These are phyloP conservation scores for Plenodomus tracheiphilus DNA, from an alignment of 2,329 filamentous ascomycete genomes.

Conservation along the genomic window DNA sequence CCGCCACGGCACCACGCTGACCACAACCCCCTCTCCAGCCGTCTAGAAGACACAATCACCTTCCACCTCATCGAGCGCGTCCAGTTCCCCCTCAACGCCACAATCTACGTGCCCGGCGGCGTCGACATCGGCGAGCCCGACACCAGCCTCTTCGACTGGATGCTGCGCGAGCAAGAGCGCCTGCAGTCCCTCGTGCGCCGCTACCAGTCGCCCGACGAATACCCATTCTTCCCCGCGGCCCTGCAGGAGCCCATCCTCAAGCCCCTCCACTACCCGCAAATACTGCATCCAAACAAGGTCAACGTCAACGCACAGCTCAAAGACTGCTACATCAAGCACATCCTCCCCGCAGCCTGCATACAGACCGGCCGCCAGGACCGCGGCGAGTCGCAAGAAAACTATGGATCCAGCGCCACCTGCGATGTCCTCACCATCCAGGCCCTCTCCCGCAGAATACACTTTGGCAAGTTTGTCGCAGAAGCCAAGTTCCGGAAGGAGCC, in stretches of 20 bases:
- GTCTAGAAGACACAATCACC: constrained; percentile 95
- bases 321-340: constrained; percentile 76
- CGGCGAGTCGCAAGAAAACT: constrained; percentile 89
- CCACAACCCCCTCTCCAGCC: constrained; percentile 61
- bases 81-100: constrained; percentile 92
- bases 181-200: constrained; percentile 91
- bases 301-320: constrained; percentile 90
- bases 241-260: constrained; percentile 82
- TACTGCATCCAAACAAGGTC: constrained; percentile 86
- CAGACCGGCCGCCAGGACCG: constrained; percentile 76
- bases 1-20: not conserved
- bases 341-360: constrained; percentile 83
- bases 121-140: constrained; percentile 72
- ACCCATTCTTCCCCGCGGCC: constrained; percentile 89
- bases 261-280: constrained; percentile 82
- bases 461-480: constrained; percentile 98
- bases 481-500: constrained; percentile 86
- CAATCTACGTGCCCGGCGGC: constrained; percentile 82
- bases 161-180: constrained; percentile 85
- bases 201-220: constrained; percentile 95
- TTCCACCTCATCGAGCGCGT: constrained; percentile 96
- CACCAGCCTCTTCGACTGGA: constrained; percentile 91
- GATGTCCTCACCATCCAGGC: constrained; percentile 91
- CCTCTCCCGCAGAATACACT: constrained; percentile 88
- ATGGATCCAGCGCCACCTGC: constrained; percentile 87